Conservation (phyloP, 163 green algal genomes). For the Botryococcus braunii region DNA sequence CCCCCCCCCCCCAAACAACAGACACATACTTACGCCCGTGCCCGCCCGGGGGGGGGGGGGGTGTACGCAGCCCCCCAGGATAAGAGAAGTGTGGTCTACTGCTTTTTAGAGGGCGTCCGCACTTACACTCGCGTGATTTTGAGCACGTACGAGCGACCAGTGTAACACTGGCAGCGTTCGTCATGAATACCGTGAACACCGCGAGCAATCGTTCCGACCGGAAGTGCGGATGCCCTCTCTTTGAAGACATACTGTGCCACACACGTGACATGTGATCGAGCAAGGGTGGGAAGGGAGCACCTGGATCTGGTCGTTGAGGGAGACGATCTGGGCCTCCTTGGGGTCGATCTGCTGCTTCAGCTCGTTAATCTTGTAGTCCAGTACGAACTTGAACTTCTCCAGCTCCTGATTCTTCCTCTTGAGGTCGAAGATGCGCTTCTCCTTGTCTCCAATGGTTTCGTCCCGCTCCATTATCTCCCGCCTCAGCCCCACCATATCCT, state of each 20-base stretch:
- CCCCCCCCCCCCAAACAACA: too few relatives aligned
- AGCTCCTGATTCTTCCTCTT: constrained; percentile 86
- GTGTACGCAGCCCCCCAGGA: too few relatives aligned
- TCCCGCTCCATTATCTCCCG: constrained; percentile 77
- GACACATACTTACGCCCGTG: too few relatives aligned
- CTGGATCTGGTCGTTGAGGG: constrained; percentile 65
- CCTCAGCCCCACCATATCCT: constrained; percentile 74
- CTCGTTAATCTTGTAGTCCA: constrained; percentile 93
- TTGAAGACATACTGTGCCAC: neutral
- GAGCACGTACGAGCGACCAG: too few relatives aligned
- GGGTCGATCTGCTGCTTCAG: constrained; percentile 86
- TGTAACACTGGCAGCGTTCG: too few relatives aligned
- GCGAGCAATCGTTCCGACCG: too few relatives aligned
- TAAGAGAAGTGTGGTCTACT: too few relatives aligned
- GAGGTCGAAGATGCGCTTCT: constrained; percentile 86
- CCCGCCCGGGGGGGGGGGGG: too few relatives aligned
- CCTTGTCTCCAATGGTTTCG: constrained; percentile 86
- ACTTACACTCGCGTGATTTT: too few relatives aligned
- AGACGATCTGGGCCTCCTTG: constrained; percentile 64
- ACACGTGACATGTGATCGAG: neutral
- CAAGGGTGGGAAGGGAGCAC: neutral
- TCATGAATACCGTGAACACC: too few relatives aligned
- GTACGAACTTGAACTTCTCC: constrained; percentile 89
- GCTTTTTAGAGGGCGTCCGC: too few relatives aligned
- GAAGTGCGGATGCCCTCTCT: neutral